Percentiles rank a stretch among this genome's conserved stretches.
phyloP scores from a whole-genome alignment of 148 eudicot genomes.

The Rhododendron vialii region DNA sequence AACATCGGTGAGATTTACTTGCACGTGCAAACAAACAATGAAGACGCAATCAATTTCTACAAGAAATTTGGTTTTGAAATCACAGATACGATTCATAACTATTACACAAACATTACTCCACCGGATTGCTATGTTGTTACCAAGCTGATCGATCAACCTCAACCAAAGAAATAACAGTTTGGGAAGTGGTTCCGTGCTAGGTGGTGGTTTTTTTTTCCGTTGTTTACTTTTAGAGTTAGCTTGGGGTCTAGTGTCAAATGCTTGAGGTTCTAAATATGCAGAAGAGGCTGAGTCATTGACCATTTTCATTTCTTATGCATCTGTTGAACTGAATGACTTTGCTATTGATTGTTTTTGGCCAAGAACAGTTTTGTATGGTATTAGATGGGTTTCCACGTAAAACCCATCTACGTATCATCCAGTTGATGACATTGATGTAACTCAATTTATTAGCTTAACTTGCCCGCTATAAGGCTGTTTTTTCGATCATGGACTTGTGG shows the following conservation, averaged over 20 bases:
- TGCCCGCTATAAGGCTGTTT: background rate
- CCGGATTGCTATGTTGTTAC: conserved; percentile 81
- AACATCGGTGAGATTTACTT: conserved; percentile 76
- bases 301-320: conserved; percentile 7
- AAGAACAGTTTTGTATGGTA: conserved; percentile 3
- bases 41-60: conserved; percentile 85
- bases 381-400: background rate
- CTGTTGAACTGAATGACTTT: background rate
- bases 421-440: background rate
- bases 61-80: conserved; percentile 90
- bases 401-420: background rate
- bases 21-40: conserved; percentile 95
- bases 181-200: background rate
- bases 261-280: background rate
- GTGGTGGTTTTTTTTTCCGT: background rate
- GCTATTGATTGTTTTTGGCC: background rate
- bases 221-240: background rate
- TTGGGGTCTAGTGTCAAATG: background rate
- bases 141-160: conserved; percentile 42
- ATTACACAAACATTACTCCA: conserved; percentile 78
- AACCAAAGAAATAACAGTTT: conserved; percentile 40
- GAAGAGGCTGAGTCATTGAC: background rate
- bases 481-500: background rate
- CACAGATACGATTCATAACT: conserved; percentile 81
- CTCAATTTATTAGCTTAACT: background rate